These are phyloP conservation scores for Cryptococcus sp. DNA, from an alignment of 1,284 basidiomycete species.

Conservation along the genomic window DNA sequence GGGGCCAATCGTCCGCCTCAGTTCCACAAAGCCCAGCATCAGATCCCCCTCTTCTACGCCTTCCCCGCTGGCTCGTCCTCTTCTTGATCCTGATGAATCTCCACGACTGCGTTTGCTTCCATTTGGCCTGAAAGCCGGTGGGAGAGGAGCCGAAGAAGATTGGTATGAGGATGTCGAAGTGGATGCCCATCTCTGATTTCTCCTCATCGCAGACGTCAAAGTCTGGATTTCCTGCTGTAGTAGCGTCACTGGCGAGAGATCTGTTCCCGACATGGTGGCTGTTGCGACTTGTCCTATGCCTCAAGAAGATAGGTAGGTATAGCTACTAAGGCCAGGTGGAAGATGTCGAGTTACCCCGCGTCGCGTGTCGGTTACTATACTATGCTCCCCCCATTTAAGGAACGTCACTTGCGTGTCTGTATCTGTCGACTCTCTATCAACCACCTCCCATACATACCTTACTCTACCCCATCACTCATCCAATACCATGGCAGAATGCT, in stretches of 20 bases:
- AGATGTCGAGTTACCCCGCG: not conserved
- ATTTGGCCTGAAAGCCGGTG: conserved; percentile 21
- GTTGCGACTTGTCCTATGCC: not conserved
- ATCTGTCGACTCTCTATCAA: too few species aligned
- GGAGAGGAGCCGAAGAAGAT: conserved; percentile 20
- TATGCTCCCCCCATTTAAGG: conserved; percentile 1
- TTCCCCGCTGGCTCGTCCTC: conserved; percentile 14
- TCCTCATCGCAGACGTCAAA: conserved; percentile 94
- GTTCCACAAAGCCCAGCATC: conserved; percentile 82
- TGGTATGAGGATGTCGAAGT: conserved; percentile 30
- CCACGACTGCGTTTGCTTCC: conserved; percentile 1
- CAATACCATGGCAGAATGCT: conserved; percentile 50
- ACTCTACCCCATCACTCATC: too few species aligned
- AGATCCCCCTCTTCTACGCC: conserved; percentile 57
- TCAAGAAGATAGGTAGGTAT: not conserved
- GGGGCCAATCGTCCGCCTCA: conserved; percentile 70
- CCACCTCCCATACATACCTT: too few species aligned
- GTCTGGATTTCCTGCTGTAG: conserved; percentile 69
- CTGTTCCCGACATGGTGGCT: conserved; percentile 15
- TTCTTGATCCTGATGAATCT: conserved; percentile 5
- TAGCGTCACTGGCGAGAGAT: conserved; percentile 42
- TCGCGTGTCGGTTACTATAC: too few species aligned
- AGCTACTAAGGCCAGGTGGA: too few species aligned
- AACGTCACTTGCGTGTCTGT: too few species aligned
- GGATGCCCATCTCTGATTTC: conserved; percentile 88